Evolutionary conservation across 352 stramenopile genomes (phyloP).

Genomic region (Phytophthora rubi): DNA sequence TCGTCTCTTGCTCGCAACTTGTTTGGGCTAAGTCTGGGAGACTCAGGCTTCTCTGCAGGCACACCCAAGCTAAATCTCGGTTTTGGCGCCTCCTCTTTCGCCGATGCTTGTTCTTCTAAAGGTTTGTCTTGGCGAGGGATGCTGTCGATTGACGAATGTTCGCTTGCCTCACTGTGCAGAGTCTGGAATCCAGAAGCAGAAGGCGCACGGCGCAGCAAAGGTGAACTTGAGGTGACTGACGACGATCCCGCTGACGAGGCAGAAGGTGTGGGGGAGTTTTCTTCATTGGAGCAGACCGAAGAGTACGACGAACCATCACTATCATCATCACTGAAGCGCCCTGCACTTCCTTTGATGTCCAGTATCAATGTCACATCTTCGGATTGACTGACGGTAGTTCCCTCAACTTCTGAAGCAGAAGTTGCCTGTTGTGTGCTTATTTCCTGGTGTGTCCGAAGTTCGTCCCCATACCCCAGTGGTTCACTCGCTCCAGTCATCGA

Average conservation of each 20-base stretch:
- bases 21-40: slow-evolving; percentile 1
- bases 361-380: slow-evolving; percentile 26
- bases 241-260: slow-evolving; percentile 25
- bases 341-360: slow-evolving; percentile 17
- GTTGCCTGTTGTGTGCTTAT: slow-evolving; percentile 9
- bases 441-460: slow-evolving; percentile 13
- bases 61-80: slow-evolving; percentile 12
- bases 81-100: neutral
- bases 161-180: slow-evolving; percentile 21
- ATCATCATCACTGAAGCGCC: slow-evolving; percentile 33
- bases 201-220: slow-evolving; percentile 21
- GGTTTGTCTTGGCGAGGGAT: slow-evolving; percentile 13
- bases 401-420: neutral
- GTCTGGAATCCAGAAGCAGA: slow-evolving; percentile 18
- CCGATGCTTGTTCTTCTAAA: neutral
- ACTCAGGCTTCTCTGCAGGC: neutral
- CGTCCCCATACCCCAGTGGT: slow-evolving; percentile 12
- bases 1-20: slow-evolving; percentile 9
- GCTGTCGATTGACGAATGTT: slow-evolving; percentile 18
- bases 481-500: slow-evolving; percentile 19
- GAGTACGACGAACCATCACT: slow-evolving; percentile 35
- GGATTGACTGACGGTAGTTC: neutral
- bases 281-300: slow-evolving; percentile 23
- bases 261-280: slow-evolving; percentile 25
- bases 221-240: slow-evolving; percentile 28